These are phyloP conservation scores for Leptomonas pyrrhocoris DNA, from an alignment of 208 protist species.

Conservation along the genomic window DNA sequence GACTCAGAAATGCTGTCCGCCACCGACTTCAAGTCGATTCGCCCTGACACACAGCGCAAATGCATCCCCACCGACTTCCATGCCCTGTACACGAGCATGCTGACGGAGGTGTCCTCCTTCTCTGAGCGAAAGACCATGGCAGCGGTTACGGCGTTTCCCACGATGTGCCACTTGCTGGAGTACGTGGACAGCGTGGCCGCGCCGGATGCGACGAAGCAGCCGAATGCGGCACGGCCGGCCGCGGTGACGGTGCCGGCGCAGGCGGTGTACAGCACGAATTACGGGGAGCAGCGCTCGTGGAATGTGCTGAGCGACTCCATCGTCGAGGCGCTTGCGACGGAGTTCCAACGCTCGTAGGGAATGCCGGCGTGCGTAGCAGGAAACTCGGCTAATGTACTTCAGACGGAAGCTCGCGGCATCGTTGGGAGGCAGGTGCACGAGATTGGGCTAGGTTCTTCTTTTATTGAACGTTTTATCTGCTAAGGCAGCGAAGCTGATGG, in stretches of 20 bases:
- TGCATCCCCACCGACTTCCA: conserved; percentile 74
- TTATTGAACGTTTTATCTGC: too few species aligned
- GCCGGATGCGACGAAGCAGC: background rate
- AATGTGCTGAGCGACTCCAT: conserved; percentile 49
- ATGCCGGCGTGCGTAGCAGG: background rate
- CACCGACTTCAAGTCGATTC: conserved; percentile 28
- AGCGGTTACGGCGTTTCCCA: conserved; percentile 57
- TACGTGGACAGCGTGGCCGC: conserved; percentile 37
- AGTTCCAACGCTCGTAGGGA: conserved; percentile 12
- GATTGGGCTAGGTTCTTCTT: too few species aligned
- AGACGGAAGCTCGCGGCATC: too few species aligned
- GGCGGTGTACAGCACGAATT: conserved; percentile 43
- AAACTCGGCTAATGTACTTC: too few species aligned
- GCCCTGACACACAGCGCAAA: conserved; percentile 59
- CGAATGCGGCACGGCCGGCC: background rate
- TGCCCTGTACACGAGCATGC: conserved; percentile 69
- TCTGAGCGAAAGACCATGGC: conserved; percentile 63
- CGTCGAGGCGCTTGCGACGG: conserved; percentile 32
- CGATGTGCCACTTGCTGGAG: conserved; percentile 62
- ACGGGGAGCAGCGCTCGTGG: conserved; percentile 38
- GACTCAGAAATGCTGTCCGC: too few species aligned
- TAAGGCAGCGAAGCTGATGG: too few species aligned
- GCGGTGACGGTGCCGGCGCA: background rate
- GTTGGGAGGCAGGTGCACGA: too few species aligned
- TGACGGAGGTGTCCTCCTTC: conserved; percentile 65